These are phyloP conservation scores for Aspergillus hiratsukae DNA, from an alignment of 2,329 filamentous ascomycete genomes.

Conservation along the genomic window DNA sequence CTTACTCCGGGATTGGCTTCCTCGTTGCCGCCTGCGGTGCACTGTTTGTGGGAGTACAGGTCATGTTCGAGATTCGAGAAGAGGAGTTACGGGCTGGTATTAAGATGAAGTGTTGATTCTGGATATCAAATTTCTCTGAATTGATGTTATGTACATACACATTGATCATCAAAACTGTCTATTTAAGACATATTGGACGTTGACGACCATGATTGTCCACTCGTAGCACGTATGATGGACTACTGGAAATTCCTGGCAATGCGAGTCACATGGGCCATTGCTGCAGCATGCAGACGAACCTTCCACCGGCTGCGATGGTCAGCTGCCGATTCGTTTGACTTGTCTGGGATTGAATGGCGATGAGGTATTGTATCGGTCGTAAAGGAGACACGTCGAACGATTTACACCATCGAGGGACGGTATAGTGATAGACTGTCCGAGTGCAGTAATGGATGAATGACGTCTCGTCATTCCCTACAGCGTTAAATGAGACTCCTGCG, in stretches of 20 bases:
- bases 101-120: slow-evolving; percentile 67
- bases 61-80: slow-evolving; percentile 96
- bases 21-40: slow-evolving; percentile 65
- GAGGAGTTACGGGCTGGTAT: slow-evolving; percentile 78
- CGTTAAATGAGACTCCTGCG: neutral
- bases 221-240: neutral
- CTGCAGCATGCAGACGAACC: neutral
- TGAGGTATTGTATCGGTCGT: neutral
- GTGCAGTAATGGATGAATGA: neutral
- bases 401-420: neutral
- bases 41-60: slow-evolving; percentile 78
- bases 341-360: neutral
- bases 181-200: neutral
- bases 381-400: neutral
- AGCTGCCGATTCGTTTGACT: neutral
- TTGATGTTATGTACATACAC: neutral
- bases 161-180: neutral
- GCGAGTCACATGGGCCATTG: neutral
- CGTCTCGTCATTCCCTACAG: no score
- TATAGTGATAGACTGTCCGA: neutral
- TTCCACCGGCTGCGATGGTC: no score
- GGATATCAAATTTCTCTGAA: neutral
- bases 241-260: neutral
- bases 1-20: slow-evolving; percentile 72
- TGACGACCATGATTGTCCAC: neutral